A percentile compares a stretch with the other conserved stretches of the same genome.
phyloP scores from a whole-genome alignment of 495 filamentous ascomycete species.

The Aspergillus biplanus region DNA sequence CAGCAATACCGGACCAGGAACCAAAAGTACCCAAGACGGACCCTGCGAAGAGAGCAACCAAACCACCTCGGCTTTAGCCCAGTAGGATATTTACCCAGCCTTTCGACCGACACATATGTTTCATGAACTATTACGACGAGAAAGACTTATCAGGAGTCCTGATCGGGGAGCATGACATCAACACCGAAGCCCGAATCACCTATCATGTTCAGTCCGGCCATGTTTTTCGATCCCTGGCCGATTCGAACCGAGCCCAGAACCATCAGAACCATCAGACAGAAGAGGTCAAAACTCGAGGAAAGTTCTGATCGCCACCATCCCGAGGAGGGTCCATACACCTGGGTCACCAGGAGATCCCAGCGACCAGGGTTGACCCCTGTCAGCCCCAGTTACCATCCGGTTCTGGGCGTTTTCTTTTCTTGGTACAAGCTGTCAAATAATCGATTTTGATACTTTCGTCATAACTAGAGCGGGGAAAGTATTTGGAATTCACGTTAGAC shows the following conservation, averaged over 20 bases:
- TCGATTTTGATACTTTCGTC: constrained; percentile 3
- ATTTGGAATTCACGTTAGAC: constrained; percentile 25
- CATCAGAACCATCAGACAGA: constrained; percentile 4
- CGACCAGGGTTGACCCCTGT: constrained; percentile 44
- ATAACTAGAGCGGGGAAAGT: neutral
- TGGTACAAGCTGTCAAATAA: constrained; percentile 9
- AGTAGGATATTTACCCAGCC: neutral
- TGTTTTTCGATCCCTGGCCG: constrained; percentile 6
- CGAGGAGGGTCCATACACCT: constrained; percentile 37
- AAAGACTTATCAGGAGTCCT: neutral
- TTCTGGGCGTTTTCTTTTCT: constrained; percentile 27
- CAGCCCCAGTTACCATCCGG: constrained; percentile 26
- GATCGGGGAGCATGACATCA: neutral
- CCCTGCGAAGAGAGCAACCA: constrained; percentile 31
- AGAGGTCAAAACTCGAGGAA: constrained; percentile 21
- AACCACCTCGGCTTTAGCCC: neutral
- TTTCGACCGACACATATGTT: neutral
- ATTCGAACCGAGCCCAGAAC: constrained; percentile 19
- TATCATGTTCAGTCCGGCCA: neutral
- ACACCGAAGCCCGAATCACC: neutral
- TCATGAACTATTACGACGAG: neutral
- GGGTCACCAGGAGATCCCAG: constrained; percentile 39
- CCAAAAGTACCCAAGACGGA: constrained; percentile 28
- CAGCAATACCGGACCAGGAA: neutral
- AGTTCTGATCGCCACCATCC: constrained; percentile 33